phyloP scores from a whole-genome alignment of 495 filamentous ascomycete species.

The Bathelium albidoporum region DNA sequence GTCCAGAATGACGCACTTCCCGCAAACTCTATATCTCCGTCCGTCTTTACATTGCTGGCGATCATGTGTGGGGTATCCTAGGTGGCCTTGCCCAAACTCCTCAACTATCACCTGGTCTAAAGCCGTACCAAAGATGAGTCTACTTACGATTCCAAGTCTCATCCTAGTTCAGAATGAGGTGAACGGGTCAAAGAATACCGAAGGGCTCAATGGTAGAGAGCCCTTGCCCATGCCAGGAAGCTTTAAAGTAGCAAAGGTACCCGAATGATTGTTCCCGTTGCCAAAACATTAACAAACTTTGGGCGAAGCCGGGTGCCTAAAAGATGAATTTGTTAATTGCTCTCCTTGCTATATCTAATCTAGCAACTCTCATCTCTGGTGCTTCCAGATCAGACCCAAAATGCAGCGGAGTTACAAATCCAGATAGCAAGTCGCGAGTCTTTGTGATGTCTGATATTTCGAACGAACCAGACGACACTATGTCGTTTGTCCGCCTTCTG shows the following conservation, averaged over 20 bases:
- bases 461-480: slow-evolving; percentile 29
- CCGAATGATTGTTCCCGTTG: not conserved
- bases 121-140: not conserved
- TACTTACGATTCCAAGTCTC: not conserved
- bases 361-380: not conserved
- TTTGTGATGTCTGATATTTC: slow-evolving; percentile 35
- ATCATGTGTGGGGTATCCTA: not conserved
- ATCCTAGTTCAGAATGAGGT: not conserved
- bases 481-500: slow-evolving; percentile 24
- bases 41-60: no score
- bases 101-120: not conserved
- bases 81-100: not conserved
- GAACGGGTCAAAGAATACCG: slow-evolving; percentile 1
- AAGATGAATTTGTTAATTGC: not conserved
- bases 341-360: not conserved
- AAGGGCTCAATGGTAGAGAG: not conserved
- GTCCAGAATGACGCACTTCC: not conserved
- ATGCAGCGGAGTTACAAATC: slow-evolving; percentile 1
- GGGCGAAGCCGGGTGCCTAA: not conserved
- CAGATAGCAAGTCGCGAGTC: slow-evolving; percentile 25
- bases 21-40: not conserved
- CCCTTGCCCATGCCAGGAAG: not conserved
- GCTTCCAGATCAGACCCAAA: not conserved
- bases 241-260: not conserved
- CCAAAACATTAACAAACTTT: not conserved